These are phyloP conservation scores for Coleophoma crateriformis DNA, from an alignment of 2,329 filamentous ascomycete genomes.

Conservation along the genomic window DNA sequence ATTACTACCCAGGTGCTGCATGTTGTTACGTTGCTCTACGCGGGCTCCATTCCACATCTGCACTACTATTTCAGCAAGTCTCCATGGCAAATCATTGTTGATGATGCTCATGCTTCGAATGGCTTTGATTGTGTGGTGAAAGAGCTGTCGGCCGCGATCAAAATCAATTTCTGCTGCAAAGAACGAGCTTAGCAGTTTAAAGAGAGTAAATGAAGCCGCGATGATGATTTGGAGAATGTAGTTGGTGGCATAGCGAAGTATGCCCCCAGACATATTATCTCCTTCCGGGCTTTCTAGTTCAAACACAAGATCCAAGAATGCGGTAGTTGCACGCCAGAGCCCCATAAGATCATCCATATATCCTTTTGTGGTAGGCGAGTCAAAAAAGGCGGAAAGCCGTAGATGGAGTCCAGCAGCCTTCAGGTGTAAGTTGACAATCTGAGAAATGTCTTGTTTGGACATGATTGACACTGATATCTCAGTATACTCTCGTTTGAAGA, in stretches of 20 bases:
- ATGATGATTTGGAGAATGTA: constrained; percentile 83
- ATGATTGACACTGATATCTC: constrained; percentile 58
- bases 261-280: constrained; percentile 33
- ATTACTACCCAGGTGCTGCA: constrained; percentile 30
- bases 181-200: constrained; percentile 74
- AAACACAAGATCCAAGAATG: constrained; percentile 56
- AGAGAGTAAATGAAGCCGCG: constrained; percentile 70
- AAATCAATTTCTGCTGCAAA: constrained; percentile 69
- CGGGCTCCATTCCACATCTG: constrained; percentile 71
- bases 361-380: constrained; percentile 64
- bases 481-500: constrained; percentile 59
- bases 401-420: constrained; percentile 71
- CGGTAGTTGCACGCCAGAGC: constrained; percentile 66
- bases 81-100: constrained; percentile 73
- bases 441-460: constrained; percentile 48
- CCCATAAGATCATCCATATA: constrained; percentile 72
- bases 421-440: constrained; percentile 60
- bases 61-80: constrained; percentile 78
- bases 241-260: constrained; percentile 63
- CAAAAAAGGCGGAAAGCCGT: constrained; percentile 75
- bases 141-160: constrained; percentile 60
- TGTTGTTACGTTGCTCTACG: constrained; percentile 26
- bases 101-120: constrained; percentile 70
- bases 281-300: constrained; percentile 48
- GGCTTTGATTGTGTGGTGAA: constrained; percentile 64